Base-by-base conservation (phyloP, 805 yeast species). In the Ogataea kodamae region DNA sequence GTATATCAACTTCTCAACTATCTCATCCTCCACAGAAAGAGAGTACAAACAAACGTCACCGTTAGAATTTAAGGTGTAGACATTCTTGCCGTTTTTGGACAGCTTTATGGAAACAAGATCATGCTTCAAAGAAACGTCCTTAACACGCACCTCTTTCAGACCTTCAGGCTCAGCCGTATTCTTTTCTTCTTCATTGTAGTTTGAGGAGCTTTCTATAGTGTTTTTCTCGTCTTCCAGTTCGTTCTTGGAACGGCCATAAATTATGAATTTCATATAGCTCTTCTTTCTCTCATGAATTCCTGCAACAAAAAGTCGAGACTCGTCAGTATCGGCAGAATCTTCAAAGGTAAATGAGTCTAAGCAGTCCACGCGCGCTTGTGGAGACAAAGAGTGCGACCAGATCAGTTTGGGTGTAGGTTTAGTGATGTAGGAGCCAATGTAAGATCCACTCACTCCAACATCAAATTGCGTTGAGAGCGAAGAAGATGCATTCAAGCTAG, bases 371-470 rank as follows among this genome's bases (percentile, higher is more conserved):
- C 57, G 39, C 12, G 70, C 57, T 17, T 64, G 60, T 5, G 79
- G 79, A 12, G 74, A 63, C 28, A 74, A 58, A 13, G 79, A 69
- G 46, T 65, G 62, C 3, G 78, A 69, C 79, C 79, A 74, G 23
- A 67, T 57, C 52, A 74, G 56, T 40, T 68, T 72, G n/a, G 81
- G 81, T 9, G 76, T 64, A 11, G 81, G 81, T 45, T 64, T 69
- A 32, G 72, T 65, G 21, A 74, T 58, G 47, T 67, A 72, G 22
- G 72, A 64, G 18, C 76, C 71, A 24, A 74, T 59, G 44, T 65
- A 67, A 22, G 78, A 73, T 31, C 74, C 76, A 37, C 74, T 67
- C 28, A 74, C 64, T n/a, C 73, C 78, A 29, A 74, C 46, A 46
- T 74, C 77, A 39, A 74, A 60, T 22, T 51, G 48, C 26, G 60